Base-by-base conservation (phyloP, 192 early-diverging fungal genomes). In the Phlyctochytrium planicorne region DNA sequence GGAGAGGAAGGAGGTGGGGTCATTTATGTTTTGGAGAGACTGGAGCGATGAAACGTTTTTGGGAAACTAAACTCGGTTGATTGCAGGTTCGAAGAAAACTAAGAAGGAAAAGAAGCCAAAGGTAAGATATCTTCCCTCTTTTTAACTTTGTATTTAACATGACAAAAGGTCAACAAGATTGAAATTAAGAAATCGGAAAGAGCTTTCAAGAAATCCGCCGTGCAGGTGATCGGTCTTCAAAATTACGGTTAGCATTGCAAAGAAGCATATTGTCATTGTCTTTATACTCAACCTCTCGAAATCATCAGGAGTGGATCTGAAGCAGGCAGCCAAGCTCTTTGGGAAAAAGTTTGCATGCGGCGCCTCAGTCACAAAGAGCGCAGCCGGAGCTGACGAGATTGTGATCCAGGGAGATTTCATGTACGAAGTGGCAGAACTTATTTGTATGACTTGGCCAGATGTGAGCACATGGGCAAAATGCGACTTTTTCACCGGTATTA, bases 291-390 rank as follows among this genome's bases (percentile, higher is more conserved):
- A 17, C 24, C 23, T 65, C 16, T 4, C 16, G 3, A 34, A 3
- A 12, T 62, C 34, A 34, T 12, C 25, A 93, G 91, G 87, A 59
- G 89, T 99, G 37, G 97, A 99, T 68, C 79, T 99, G 62, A 99
- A 98, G 70, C 95, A 94, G 76, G 94, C 94, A 0, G 93, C 97
- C 64, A 99, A 99, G 80, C 70, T 88, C 66, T 95, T 99, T 84
- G 93, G 96, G 40, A 92, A 84, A 66, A 93, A 93, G 75, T 99
- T 96, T 80, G 97, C 97, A 17, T 92, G 91, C 75, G 95, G 96
- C 36, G 88, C 93, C n/a, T 94, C 93, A 14, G 80, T 84, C 2
- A 82, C 91, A 53, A 98, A 98, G 83, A 97, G 91, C 73, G 88
- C 91, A 65, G 88, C 91, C 75, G 94, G 94, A 69, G 78, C 72